Conservation (phyloP, 202 grass and related monocot species). For the Panicum virgatum region DNA sequence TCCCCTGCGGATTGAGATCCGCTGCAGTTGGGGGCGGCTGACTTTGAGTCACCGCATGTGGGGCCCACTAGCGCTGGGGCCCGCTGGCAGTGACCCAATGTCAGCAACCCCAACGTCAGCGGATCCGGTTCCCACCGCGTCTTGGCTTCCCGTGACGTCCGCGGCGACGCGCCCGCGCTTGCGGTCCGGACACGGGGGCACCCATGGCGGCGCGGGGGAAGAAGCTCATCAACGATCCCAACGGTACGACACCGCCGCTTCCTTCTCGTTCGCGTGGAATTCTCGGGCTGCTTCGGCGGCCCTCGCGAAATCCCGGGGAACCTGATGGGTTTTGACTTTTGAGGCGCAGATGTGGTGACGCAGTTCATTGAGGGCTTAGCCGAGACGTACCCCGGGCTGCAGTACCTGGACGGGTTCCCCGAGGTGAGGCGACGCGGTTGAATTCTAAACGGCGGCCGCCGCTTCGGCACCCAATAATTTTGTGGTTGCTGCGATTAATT, state of each 20-base stretch:
- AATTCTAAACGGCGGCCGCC: background rate
- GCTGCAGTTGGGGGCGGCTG: no score
- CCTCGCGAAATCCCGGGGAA: background rate
- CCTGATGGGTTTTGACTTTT: background rate
- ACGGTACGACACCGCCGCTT: constrained; percentile 23
- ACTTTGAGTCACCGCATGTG: no score
- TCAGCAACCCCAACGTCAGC: no score
- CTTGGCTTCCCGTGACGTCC: background rate
- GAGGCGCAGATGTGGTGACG: constrained; percentile 61
- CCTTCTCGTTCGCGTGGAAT: background rate
- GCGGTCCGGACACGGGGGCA: background rate
- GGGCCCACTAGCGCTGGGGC: no score
- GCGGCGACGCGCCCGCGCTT: background rate
- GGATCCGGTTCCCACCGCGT: no score
- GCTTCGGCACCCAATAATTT: background rate
- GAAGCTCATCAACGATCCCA: constrained; percentile 73
- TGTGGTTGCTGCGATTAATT: background rate
- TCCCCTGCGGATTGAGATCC: background rate
- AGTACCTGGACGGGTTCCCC: constrained; percentile 70
- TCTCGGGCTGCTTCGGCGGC: background rate
- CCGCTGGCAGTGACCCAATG: no score
- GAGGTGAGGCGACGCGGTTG: constrained; percentile 48
- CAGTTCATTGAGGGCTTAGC: constrained; percentile 63
- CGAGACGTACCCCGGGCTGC: constrained; percentile 58
- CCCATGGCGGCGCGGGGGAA: constrained; percentile 60